phyloP scores from a whole-genome alignment of 2,329 filamentous ascomycete genomes.

The Fusarium sp. region DNA sequence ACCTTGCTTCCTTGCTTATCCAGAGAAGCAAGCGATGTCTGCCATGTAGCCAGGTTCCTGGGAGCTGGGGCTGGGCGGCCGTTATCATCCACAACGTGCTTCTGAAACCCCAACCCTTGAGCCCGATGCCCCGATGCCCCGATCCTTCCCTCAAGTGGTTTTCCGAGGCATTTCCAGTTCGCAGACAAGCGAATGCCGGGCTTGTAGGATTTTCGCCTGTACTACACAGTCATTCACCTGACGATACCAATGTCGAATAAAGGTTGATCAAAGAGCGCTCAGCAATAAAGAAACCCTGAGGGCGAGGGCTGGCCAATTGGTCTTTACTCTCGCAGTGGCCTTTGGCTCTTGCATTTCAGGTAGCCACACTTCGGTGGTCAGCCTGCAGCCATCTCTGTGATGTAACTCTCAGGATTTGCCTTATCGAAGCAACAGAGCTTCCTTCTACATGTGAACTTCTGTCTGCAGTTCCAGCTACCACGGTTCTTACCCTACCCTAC shows the following conservation, averaged over 20 bases:
- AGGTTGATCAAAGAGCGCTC: not conserved
- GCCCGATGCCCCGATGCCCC: not conserved
- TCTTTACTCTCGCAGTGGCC: not conserved
- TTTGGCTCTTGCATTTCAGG: slow-evolving; percentile 30
- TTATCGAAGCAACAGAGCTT: slow-evolving; percentile 14
- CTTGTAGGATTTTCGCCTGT: slow-evolving; percentile 8
- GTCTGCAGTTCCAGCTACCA: slow-evolving; percentile 15
- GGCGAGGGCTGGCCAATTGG: not conserved
- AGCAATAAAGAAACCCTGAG: not conserved
- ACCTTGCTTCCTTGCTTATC: slow-evolving; percentile 3
- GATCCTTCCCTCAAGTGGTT: slow-evolving; percentile 8
- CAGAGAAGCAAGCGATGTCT: slow-evolving; percentile 19
- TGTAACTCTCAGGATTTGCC: slow-evolving; percentile 27
- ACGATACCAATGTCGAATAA: slow-evolving; percentile 7
- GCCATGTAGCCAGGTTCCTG: slow-evolving; percentile 20
- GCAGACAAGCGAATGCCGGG: slow-evolving; percentile 9
- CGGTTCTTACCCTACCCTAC: slow-evolving; percentile 10
- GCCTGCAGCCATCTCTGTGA: slow-evolving; percentile 20
- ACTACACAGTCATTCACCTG: not conserved
- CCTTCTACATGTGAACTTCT: slow-evolving; percentile 2
- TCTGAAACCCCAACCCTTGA: slow-evolving; percentile 2
- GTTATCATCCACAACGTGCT: slow-evolving; percentile 27
- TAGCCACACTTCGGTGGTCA: slow-evolving; percentile 26
- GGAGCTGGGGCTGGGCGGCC: slow-evolving; percentile 5
- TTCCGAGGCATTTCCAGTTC: not conserved